These are phyloP conservation scores for Lepidopterella palustris DNA, from an alignment of 495 filamentous ascomycete genomes.

Conservation along the genomic window DNA sequence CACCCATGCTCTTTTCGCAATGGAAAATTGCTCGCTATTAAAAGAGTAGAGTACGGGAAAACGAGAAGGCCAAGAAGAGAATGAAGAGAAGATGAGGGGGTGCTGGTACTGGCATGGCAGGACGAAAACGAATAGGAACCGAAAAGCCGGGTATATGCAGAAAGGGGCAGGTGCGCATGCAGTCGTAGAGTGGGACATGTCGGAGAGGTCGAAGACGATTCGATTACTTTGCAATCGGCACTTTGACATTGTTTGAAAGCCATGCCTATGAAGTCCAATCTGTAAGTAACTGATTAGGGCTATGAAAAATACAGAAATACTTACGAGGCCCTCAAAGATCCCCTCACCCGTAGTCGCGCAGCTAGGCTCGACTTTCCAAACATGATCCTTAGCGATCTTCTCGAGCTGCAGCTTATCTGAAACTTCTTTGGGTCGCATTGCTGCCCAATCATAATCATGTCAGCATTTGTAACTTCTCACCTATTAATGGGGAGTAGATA, in stretches of 20 bases:
- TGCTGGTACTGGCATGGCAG: conserved; percentile 2
- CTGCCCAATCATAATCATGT: conserved; percentile 40
- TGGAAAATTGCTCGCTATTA: background rate
- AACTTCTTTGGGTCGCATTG: conserved; percentile 80
- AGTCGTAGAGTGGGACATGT: conserved; percentile 13
- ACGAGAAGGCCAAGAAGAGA: background rate
- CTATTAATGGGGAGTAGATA: background rate
- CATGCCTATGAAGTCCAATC: conserved; percentile 51
- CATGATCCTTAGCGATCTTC: conserved; percentile 74
- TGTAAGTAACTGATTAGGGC: background rate
- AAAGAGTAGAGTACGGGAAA: background rate
- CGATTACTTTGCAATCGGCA: conserved; percentile 25
- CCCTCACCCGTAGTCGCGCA: conserved; percentile 91
- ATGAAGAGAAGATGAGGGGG: conserved; percentile 8
- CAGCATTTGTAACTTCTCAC: background rate
- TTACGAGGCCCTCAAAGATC: conserved; percentile 84
- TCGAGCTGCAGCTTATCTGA: conserved; percentile 77
- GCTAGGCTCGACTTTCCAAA: conserved; percentile 95
- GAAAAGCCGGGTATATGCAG: conserved; percentile 28
- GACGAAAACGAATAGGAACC: conserved; percentile 7
- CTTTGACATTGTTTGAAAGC: conserved; percentile 89
- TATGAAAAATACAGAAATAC: conserved; percentile 26
- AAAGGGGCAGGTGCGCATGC: conserved; percentile 20
- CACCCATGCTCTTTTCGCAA: background rate
- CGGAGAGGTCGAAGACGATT: background rate